Evolutionary conservation across 148 eudicot species (phyloP).

Genomic region (Rhododendron griersonianum): DNA sequence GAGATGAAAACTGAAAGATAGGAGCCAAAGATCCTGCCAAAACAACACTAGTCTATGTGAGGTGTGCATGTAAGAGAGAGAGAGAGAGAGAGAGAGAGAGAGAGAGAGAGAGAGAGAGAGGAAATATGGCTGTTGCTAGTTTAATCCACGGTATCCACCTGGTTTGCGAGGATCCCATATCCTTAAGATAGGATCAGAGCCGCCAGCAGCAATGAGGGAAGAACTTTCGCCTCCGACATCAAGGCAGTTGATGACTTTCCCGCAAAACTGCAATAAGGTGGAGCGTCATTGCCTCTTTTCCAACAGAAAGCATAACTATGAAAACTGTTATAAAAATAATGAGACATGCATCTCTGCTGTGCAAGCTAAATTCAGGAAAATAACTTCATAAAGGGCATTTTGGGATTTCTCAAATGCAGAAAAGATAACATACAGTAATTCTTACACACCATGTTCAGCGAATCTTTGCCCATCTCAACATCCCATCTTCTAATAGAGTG

Average conservation of each 20-base stretch:
- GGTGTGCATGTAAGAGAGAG: background rate
- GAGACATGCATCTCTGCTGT: background rate
- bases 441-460: slow-evolving; percentile 61
- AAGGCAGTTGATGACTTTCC: slow-evolving; percentile 73
- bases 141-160: slow-evolving; percentile 55
- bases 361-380: background rate
- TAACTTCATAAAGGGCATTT: background rate
- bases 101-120: slow-evolving; percentile 13
- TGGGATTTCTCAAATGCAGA: background rate
- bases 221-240: slow-evolving; percentile 94
- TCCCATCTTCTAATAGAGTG: slow-evolving; percentile 91
- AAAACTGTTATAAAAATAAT: background rate
- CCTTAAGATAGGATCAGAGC: slow-evolving; percentile 77
- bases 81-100: slow-evolving; percentile 5
- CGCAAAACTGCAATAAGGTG: slow-evolving; percentile 45
- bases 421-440: background rate
- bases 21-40: slow-evolving; percentile 77
- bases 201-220: slow-evolving; percentile 80
- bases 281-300: background rate
- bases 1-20: slow-evolving; percentile 76
- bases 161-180: slow-evolving; percentile 99
- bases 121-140: background rate
- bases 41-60: slow-evolving; percentile 10
- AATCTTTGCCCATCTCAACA: slow-evolving; percentile 77
- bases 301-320: background rate